phyloP scores from a whole-genome alignment of 1,284 basidiomycete genomes.

The Inonotus obliquus region DNA sequence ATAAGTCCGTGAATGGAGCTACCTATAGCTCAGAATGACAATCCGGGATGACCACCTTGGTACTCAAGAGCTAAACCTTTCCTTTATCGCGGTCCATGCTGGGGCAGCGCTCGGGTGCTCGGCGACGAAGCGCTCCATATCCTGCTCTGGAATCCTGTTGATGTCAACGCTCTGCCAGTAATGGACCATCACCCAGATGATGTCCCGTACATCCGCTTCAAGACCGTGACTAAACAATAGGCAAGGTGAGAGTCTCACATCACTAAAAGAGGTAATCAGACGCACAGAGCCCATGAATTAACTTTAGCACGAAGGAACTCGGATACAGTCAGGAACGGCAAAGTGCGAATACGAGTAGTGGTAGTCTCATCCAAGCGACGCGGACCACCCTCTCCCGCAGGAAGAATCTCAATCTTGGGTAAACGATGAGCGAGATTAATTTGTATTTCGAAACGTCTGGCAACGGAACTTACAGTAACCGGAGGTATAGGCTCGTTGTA shows the following conservation, averaged over 20 bases:
- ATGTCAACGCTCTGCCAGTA: conserved; percentile 29
- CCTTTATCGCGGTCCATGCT: conserved; percentile 25
- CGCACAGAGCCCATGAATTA: conserved; percentile 27
- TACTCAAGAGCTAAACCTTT: conserved; percentile 19
- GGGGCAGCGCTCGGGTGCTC: conserved; percentile 21
- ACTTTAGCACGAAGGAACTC: conserved; percentile 70
- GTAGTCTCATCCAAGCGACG: conserved; percentile 62
- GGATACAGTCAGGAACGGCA: conserved; percentile 73
- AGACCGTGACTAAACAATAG: conserved; percentile 19
- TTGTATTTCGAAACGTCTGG: not conserved
- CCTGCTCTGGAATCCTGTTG: conserved; percentile 29
- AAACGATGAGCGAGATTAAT: not conserved
- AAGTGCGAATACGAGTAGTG: conserved; percentile 55
- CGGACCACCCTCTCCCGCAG: conserved; percentile 74
- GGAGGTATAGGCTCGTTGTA: conserved; percentile 34
- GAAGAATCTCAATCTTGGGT: conserved; percentile 72
- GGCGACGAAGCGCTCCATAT: conserved; percentile 28
- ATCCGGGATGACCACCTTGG: no score
- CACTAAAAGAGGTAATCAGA: not conserved
- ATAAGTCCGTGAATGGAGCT: not conserved
- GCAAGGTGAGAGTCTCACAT: not conserved
- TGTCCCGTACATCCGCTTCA: conserved; percentile 26
- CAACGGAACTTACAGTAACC: conserved; percentile 30
- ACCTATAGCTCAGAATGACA: no score
- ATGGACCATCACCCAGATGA: conserved; percentile 26